Evolutionary conservation across 75 land plant genomes (phyloP), one percentile per base, ranked within the genome.

Genomic region (Pinus albicaulis): DNA sequence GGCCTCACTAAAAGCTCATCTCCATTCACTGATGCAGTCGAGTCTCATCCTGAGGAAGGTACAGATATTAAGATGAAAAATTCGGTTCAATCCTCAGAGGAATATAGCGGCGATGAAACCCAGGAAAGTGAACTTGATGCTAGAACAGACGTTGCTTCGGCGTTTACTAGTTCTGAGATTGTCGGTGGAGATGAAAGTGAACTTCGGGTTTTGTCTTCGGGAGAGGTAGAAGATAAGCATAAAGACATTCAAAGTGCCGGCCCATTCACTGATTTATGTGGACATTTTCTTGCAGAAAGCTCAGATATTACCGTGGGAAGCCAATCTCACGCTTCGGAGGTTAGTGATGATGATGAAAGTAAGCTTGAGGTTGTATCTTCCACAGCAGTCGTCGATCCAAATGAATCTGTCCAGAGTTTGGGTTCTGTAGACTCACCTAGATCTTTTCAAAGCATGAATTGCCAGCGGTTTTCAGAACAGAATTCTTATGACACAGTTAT

Each of bases 261-360:
- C 0, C 64, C 64, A 61, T 61, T 11, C 25, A 61, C 64, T 61
- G 14, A 68, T 38, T 36, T 65, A 65, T 15, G 7, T 36, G 70
- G 36, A 17, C 7, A 34, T 68, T 38, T 10, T 38, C 23, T 44
- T 44, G 41, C 36, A 22, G 48, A 68, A 36, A 22, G 8, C 48
- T 16, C 71, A 8, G 22, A 68, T 19, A 12, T 68, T 68, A n/a
- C 36, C 19, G 10, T 10, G 52, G 44, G 22, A 68, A 38, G 48
- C 11, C 71, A 20, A 19, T 68, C 71, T 38, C 23, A 41, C 22
- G 52, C 36, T 36, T 68, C 41, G 22, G 71, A 68, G 52, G 41
- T 41, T 44, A 68, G 71, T 38, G 71, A 68, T 68, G 71, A 44
- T n/a, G 71, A 68, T n/a, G 71, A 68, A 68, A 68, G 48, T n/a